Conservation (phyloP, 371 early-diverging fungal species). For the Massospora cicadina region DNA sequence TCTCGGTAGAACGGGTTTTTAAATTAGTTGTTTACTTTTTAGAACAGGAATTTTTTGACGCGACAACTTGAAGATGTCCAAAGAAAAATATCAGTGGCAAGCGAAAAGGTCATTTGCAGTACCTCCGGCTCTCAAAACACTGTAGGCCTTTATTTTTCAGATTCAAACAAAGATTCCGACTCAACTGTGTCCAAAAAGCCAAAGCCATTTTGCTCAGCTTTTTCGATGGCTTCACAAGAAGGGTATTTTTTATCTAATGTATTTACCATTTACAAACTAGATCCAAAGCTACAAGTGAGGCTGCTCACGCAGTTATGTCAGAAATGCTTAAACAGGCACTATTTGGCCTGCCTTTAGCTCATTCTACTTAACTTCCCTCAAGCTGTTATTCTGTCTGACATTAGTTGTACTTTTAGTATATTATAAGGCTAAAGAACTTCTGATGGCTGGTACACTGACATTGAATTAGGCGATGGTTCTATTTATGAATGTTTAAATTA, state of each 20-base stretch:
- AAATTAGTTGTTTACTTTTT: neutral
- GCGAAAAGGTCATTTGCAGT: neutral
- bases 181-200: neutral
- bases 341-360: neutral
- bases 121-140: neutral
- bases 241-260: neutral
- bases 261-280: neutral
- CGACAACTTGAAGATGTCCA: neutral
- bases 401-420: no score
- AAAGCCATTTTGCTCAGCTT: neutral
- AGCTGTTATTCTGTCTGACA: no score
- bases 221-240: neutral
- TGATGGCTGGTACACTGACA: no score
- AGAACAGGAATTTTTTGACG: neutral
- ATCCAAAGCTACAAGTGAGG: neutral
- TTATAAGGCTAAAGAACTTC: no score
- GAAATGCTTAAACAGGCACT: neutral
- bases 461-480: no score
- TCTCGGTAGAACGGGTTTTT: conserved; percentile 42
- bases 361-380: neutral
- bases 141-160: neutral
- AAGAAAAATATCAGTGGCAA: neutral
- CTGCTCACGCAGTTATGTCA: neutral
- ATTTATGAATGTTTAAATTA: no score
- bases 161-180: neutral